A percentile compares a stretch with the other conserved stretches of the same genome.
Conservation (phyloP, 179 eudicot genomes). For the Kewa caespitosa region DNA sequence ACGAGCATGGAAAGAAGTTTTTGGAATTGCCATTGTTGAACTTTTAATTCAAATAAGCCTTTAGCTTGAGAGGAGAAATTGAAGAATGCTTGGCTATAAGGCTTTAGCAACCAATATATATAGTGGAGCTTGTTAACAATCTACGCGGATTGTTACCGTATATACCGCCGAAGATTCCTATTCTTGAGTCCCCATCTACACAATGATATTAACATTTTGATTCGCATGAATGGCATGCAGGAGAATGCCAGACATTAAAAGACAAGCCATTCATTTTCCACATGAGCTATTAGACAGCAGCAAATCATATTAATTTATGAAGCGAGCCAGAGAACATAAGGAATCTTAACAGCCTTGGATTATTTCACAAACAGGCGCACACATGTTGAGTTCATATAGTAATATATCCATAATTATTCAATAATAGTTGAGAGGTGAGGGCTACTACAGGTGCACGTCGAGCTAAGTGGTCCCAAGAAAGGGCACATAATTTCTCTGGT, state of each 20-base stretch:
- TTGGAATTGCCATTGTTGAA: slow-evolving; percentile 3
- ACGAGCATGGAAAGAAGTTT: slow-evolving; percentile 6
- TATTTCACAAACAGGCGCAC: neutral
- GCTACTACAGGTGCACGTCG: too few species aligned
- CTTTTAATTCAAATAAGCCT: neutral
- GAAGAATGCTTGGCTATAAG: neutral
- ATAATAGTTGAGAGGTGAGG: too few species aligned
- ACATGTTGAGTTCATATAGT: too few species aligned
- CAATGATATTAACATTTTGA: neutral
- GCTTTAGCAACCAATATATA: neutral
- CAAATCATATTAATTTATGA: neutral
- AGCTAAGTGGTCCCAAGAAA: too few species aligned
- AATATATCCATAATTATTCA: too few species aligned
- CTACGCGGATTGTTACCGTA: slow-evolving; percentile 11
- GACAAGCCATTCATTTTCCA: neutral
- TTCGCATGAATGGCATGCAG: slow-evolving; percentile 6
- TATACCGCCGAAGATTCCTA: slow-evolving; percentile 9
- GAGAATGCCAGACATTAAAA: neutral
- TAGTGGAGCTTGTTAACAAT: neutral
- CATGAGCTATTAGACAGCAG: neutral
- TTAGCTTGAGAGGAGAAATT: neutral
- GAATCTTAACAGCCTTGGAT: neutral
- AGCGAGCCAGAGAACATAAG: neutral
- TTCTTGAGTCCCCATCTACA: neutral
- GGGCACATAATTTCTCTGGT: too few species aligned